Evolutionary conservation across 495 filamentous ascomycete species (phyloP).

Genomic region (Aspergillus nidulans): DNA sequence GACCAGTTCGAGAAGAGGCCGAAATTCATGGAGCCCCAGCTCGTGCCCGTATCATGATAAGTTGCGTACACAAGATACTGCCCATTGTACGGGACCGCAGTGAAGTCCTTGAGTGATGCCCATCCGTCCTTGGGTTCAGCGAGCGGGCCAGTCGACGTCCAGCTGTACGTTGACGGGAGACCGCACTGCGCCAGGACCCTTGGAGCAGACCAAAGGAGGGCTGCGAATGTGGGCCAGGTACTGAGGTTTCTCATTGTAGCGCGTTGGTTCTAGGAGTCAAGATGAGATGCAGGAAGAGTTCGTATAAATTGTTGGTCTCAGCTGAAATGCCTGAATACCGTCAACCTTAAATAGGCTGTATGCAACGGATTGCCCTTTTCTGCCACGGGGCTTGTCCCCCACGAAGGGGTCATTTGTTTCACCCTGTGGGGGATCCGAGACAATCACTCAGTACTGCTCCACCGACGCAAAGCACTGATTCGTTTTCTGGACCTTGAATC

Average conservation of each 20-base stretch:
- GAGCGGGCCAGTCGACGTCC: constrained; percentile 47
- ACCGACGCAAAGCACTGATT: too few species aligned
- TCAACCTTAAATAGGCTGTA: too few species aligned
- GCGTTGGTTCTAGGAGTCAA: too few species aligned
- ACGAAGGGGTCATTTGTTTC: too few species aligned
- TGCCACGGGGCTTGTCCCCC: too few species aligned
- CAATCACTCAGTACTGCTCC: too few species aligned
- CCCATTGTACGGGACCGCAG: constrained; percentile 46
- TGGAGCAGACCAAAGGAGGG: background rate
- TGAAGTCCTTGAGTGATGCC: constrained; percentile 58
- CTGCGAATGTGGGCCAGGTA: background rate
- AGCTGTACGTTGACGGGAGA: constrained; percentile 53
- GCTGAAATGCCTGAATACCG: too few species aligned
- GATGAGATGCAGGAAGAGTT: too few species aligned
- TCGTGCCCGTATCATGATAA: constrained; percentile 30
- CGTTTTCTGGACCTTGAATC: too few species aligned
- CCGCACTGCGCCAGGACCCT: constrained; percentile 29
- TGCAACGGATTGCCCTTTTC: too few species aligned
- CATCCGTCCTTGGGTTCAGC: constrained; percentile 48
- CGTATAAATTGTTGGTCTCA: too few species aligned
- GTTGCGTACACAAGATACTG: constrained; percentile 54
- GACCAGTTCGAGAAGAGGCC: constrained; percentile 51
- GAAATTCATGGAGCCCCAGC: constrained; percentile 56
- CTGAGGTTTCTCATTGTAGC: background rate
- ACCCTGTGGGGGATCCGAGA: too few species aligned